Evolutionary conservation across 208 protist species (phyloP), one percentile per base, ranked within the genome.

Genomic region (Porcisia deanei): DNA sequence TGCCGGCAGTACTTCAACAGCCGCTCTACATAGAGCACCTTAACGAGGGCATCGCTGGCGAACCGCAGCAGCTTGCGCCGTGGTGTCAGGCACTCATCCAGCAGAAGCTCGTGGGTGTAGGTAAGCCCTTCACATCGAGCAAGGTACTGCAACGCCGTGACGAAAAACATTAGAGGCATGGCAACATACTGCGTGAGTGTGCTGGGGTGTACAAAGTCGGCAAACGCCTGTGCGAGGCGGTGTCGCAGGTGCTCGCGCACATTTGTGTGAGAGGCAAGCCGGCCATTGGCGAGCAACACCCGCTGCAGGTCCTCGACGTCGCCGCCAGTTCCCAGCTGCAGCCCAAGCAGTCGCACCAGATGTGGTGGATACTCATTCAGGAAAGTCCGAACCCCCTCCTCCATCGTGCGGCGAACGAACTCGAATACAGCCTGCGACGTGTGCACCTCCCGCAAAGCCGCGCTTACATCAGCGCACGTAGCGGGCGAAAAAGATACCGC

Each of bases 141-240:
- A 22, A 88, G 71, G n/a, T 73, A 67, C 64, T 85, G 84, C 18
- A 97, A 70, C 34, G 79, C 88, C 0, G 93, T 82, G 22, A 85
- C 68, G 41, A 97, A 30, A 41, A 90, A 69, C 75, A 92, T 87
- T 18, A 91, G 73, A 9, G 93, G 93, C 88, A 97, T 92, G 9
- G 85, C 71, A 7, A 77, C 77, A 12, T 80, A 75, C 58, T 73
- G 73, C 41, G 79, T 57, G 20, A 87, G 73, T 18, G 53, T 37
- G 52, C 70, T 81, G 10, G 59, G 57, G 47, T 52, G 63, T 0
- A 88, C 68, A 12, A 84, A 71, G 22, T 85, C 67, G 1, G 79
- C 75, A 52, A 76, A 89, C 9, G 66, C 55, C 18, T 63, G 49
- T 7, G 78, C 49, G 2, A 93, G 71, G 30, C 68, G 74, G 25